Evolutionary conservation across 169 alveolate species (phyloP).

Genomic region (Plasmodium reichenowi): DNA sequence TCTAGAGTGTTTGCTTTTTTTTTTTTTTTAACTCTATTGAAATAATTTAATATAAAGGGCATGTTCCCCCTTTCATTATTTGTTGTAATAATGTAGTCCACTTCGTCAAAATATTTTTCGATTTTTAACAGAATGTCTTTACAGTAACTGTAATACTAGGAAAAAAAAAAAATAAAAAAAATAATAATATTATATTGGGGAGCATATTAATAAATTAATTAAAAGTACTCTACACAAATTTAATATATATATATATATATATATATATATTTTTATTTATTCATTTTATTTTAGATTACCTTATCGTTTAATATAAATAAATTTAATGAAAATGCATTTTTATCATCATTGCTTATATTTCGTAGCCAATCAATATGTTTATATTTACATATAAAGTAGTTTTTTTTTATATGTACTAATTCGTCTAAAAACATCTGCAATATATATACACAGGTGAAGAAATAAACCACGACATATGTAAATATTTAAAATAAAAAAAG

Average conservation of each 20-base stretch:
- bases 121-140: constrained; percentile 56
- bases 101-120: constrained; percentile 54
- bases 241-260: too few species aligned
- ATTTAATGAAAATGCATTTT: constrained; percentile 68
- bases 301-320: constrained; percentile 60
- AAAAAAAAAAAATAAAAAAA: too few species aligned
- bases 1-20: constrained; percentile 60
- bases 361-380: constrained; percentile 61
- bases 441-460: background rate
- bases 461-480: background rate
- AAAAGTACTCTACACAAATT: too few species aligned
- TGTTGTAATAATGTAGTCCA: constrained; percentile 69
- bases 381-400: constrained; percentile 62
- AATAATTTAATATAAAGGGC: constrained; percentile 53
- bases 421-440: constrained; percentile 30
- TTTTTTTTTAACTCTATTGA: constrained; percentile 54
- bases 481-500: background rate
- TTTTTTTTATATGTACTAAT: constrained; percentile 29
- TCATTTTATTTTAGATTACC: constrained; percentile 6
- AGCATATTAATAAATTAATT: too few species aligned
- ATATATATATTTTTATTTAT: too few species aligned
- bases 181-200: background rate
- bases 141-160: constrained; percentile 53
- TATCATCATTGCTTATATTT: constrained; percentile 23
- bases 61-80: constrained; percentile 57